Percentiles rank a stretch among this genome's conserved stretches.
These are phyloP conservation scores for Phytophthora sp. DNA, from an alignment of 352 stramenopile genomes.

Conservation along the genomic window DNA sequence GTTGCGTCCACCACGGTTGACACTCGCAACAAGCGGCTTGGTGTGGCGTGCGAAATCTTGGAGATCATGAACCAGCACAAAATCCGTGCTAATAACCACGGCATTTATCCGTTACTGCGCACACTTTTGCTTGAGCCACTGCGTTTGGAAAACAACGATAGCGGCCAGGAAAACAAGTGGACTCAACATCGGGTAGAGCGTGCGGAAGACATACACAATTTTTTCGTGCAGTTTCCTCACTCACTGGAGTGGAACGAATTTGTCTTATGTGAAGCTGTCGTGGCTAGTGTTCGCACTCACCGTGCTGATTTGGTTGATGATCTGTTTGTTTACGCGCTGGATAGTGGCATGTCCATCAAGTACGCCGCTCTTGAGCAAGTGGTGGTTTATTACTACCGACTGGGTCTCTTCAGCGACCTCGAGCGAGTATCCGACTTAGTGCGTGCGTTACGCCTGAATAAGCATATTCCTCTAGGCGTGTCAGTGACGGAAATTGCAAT, in stretches of 20 bases:
- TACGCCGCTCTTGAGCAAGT: slow-evolving; percentile 77
- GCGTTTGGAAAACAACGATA: slow-evolving; percentile 14
- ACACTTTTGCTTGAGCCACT: slow-evolving; percentile 39
- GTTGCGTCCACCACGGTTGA: slow-evolving; percentile 45
- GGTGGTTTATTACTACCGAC: slow-evolving; percentile 74
- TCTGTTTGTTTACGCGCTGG: slow-evolving; percentile 62
- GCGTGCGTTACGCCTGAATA: slow-evolving; percentile 69
- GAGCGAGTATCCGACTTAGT: slow-evolving; percentile 73
- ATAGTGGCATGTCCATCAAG: slow-evolving; percentile 73
- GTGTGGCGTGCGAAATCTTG: slow-evolving; percentile 49
- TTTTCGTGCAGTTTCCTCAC: slow-evolving; percentile 52
- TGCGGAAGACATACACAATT: slow-evolving; percentile 48
- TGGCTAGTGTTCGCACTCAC: slow-evolving; percentile 55
- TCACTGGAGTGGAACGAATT: slow-evolving; percentile 73
- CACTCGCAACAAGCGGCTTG: slow-evolving; percentile 41
- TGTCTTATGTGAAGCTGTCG: slow-evolving; percentile 67
- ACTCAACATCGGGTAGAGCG: slow-evolving; percentile 14
- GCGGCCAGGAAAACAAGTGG: background rate
- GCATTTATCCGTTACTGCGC: slow-evolving; percentile 51
- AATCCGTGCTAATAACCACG: slow-evolving; percentile 55
- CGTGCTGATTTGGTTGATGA: slow-evolving; percentile 63
- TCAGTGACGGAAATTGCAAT: slow-evolving; percentile 80
- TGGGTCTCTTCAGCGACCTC: slow-evolving; percentile 62
- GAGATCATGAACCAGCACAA: slow-evolving; percentile 65
- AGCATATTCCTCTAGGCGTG: slow-evolving; percentile 76